These are phyloP conservation scores for Nothophaeocryptopus gaeumannii DNA, from an alignment of 2,329 filamentous ascomycete species.

Conservation along the genomic window DNA sequence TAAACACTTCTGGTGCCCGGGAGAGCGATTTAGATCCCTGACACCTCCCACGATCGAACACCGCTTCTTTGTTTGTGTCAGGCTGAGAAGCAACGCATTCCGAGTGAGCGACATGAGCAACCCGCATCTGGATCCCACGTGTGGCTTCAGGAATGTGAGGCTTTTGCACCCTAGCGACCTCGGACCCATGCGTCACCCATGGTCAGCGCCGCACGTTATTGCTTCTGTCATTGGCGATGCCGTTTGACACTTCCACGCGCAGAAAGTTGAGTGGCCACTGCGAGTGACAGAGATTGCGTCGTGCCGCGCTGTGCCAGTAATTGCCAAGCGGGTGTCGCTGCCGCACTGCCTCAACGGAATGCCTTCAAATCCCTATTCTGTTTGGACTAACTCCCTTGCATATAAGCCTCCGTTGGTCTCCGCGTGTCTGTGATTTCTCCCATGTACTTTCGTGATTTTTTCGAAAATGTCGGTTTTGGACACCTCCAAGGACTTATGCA, in stretches of 20 bases:
- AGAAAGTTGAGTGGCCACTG: no score
- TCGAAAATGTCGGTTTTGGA: conserved; percentile 66
- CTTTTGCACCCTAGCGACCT: no score
- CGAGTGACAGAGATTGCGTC: not conserved
- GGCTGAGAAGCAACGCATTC: no score
- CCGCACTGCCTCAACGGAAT: conserved; percentile 3
- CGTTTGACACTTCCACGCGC: no score
- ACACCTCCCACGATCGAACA: not conserved
- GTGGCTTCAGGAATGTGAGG: no score
- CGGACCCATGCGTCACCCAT: no score
- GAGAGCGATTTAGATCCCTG: conserved; percentile 1
- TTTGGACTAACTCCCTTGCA: conserved; percentile 1
- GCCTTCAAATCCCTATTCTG: not conserved
- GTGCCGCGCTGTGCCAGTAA: conserved; percentile 1
- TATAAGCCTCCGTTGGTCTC: not conserved
- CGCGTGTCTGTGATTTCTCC: not conserved
- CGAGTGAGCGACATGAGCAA: not conserved
- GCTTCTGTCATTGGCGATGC: no score
- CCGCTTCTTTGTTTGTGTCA: not conserved
- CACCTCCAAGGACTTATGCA: conserved; percentile 67
- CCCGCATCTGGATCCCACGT: not conserved
- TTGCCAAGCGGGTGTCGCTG: not conserved
- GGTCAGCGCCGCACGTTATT: no score
- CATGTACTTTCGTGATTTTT: not conserved
- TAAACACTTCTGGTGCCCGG: not conserved